Evolutionary conservation across 768 basidiomycete genomes (phyloP).

Genomic region (Neoboletus brunneissimus): DNA sequence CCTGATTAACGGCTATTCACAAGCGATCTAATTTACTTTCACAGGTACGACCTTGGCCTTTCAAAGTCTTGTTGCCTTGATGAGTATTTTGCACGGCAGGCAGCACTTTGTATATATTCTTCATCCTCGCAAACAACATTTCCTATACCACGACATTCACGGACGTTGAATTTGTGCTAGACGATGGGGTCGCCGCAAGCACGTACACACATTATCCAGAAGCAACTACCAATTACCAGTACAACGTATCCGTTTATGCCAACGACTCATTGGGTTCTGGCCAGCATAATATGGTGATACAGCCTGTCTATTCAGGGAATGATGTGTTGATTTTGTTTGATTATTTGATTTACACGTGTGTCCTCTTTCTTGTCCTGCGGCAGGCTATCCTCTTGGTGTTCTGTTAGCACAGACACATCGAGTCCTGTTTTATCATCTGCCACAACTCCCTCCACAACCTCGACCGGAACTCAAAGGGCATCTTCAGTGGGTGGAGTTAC

Average conservation of each 20-base stretch:
- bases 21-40: conserved; percentile 7
- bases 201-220: conserved; percentile 3
- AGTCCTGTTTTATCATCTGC: not conserved
- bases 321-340: not conserved
- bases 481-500: not conserved
- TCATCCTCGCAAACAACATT: conserved; percentile 14
- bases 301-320: not conserved
- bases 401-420: conserved; percentile 2
- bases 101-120: conserved; percentile 17
- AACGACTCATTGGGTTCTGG: not conserved
- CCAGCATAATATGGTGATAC: conserved; percentile 7
- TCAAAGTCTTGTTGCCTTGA: not conserved
- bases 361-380: not conserved
- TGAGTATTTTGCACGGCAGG: not conserved
- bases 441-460: not conserved
- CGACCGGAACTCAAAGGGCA: not conserved
- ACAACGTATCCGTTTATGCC: conserved; percentile 14
- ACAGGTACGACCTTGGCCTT: not conserved
- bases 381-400: not conserved
- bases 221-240: conserved; percentile 1
- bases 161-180: conserved; percentile 7
- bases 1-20: not conserved
- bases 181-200: not conserved
- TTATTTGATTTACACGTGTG: conserved; percentile 16
- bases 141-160: not conserved